phyloP scores from a whole-genome alignment of 2,329 filamentous ascomycete species.

The Biscogniauxia mediterranea region DNA sequence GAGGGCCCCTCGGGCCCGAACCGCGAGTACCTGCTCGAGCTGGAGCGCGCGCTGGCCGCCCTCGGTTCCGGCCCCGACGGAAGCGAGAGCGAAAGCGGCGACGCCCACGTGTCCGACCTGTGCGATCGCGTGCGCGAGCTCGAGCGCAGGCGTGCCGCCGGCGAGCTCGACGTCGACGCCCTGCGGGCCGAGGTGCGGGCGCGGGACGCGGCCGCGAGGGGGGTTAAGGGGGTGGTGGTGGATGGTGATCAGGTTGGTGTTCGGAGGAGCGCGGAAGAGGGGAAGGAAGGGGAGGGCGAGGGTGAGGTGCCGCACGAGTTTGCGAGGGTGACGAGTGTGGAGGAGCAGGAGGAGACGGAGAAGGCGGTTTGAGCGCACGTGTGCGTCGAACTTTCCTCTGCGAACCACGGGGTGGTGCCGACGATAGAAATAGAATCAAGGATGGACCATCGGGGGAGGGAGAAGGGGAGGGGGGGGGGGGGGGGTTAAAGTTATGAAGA shows the following conservation, averaged over 20 bases:
- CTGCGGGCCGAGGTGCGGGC: not conserved
- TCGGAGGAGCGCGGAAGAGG: too few relatives aligned
- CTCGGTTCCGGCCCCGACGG: slow-evolving; percentile 56
- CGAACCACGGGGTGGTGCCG: too few relatives aligned
- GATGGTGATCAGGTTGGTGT: too few relatives aligned
- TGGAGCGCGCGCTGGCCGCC: slow-evolving; percentile 72
- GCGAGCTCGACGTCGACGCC: slow-evolving; percentile 9
- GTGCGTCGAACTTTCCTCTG: too few relatives aligned
- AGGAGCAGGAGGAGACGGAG: slow-evolving; percentile 57
- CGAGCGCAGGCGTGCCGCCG: slow-evolving; percentile 31
- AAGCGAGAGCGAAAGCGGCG: slow-evolving; percentile 80
- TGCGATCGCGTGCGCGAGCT: slow-evolving; percentile 69
- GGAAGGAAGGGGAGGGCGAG: slow-evolving; percentile 2
- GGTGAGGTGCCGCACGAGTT: slow-evolving; percentile 35
- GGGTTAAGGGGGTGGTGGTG: too few relatives aligned
- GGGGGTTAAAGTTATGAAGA: not conserved
- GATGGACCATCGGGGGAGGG: not conserved
- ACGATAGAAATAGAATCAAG: not conserved
- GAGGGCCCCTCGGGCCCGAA: slow-evolving; percentile 85
- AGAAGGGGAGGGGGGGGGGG: not conserved
- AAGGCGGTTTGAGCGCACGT: slow-evolving; percentile 14
- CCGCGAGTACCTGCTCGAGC: slow-evolving; percentile 79
- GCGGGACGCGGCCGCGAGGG: not conserved
- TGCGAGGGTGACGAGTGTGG: slow-evolving; percentile 46
- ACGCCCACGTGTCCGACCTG: slow-evolving; percentile 82